Evolutionary conservation across 768 basidiomycete genomes (phyloP).

Genomic region (Pholiota molesta): DNA sequence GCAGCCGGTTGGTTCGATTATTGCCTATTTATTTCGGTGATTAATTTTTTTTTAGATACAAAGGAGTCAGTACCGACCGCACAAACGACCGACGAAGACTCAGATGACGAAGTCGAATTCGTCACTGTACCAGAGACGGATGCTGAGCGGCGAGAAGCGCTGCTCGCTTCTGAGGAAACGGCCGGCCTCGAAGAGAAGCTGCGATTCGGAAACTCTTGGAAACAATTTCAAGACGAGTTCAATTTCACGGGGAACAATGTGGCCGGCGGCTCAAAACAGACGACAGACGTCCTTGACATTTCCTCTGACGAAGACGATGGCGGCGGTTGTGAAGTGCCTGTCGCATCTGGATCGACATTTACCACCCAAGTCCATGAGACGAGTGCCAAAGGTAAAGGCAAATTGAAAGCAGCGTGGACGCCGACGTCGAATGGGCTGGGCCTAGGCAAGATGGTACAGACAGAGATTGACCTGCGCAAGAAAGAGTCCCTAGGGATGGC

Average conservation of each 20-base stretch:
- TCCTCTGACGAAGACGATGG: slow-evolving; percentile 22
- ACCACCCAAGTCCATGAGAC: slow-evolving; percentile 15
- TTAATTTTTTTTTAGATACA: background rate
- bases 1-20: slow-evolving; percentile 24
- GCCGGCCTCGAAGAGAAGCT: slow-evolving; percentile 44
- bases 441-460: slow-evolving; percentile 41
- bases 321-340: slow-evolving; percentile 27
- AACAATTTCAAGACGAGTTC: slow-evolving; percentile 55
- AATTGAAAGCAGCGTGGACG: slow-evolving; percentile 13
- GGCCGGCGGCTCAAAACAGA: slow-evolving; percentile 10
- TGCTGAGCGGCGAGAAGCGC: slow-evolving; percentile 50
- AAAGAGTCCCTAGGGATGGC: slow-evolving; percentile 48
- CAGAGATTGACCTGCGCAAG: slow-evolving; percentile 47
- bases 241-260: slow-evolving; percentile 33
- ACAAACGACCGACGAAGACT: slow-evolving; percentile 24
- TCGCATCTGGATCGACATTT: slow-evolving; percentile 37
- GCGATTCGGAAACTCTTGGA: slow-evolving; percentile 40
- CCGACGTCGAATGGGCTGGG: slow-evolving; percentile 15
- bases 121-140: slow-evolving; percentile 40
- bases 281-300: slow-evolving; percentile 20
- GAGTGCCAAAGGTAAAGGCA: slow-evolving; percentile 7
- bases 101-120: slow-evolving; percentile 40
- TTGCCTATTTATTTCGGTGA: background rate
- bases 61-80: slow-evolving; percentile 9
- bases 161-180: slow-evolving; percentile 50